Base-by-base conservation (phyloP, 768 basidiomycete genomes). In the Naganishia kalamii region DNA sequence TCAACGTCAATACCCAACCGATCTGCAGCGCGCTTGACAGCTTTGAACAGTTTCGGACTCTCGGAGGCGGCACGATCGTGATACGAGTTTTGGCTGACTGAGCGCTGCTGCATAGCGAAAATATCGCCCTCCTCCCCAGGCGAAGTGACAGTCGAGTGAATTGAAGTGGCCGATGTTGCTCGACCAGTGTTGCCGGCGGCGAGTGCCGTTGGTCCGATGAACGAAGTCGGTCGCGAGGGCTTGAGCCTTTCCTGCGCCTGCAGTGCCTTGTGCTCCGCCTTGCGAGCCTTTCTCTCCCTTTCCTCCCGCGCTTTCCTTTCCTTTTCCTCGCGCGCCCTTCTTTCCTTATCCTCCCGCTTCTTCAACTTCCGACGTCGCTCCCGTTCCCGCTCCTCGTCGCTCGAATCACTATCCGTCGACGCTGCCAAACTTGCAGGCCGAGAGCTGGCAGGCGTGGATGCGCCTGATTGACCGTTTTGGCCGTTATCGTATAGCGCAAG, bases 401-500 rank as follows among this genome's bases (percentile, higher is more conserved):
- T 62, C 27, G 54, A 54, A 27, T 43, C 40, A 35, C 49, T 62
- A 60, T 72, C 72, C 21, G 71, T 69, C 25, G 71, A 69, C 47
- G 68, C 59, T n/a, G 71, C 68, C 44, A 65, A 19, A 35, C 70
- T 75, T 10, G 71, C 70, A 25, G 78, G 70, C 59, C 75, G 72
- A 47, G 77, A 72, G 32, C 72, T 69, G 10, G 70, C 75, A 1
- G 75, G 72, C 11, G 77, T 76, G 1, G 75, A 74, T 3, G 68
- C 73, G 23, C 70, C 70, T 13, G 76, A 76, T 32, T 59, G 52
- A 11, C 70, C 44, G 25, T 66, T 44, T 49, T 71, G 66, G 1
- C 76, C 74, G 33, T 70, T 65, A 13, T 81, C 78, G 71, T 88
- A 88, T 25, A 88, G 80, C 21, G 85, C 81, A 48, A 90, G 79